phyloP scores from a whole-genome alignment of 2,329 filamentous ascomycete genomes.

The Kalmusia sp. region DNA sequence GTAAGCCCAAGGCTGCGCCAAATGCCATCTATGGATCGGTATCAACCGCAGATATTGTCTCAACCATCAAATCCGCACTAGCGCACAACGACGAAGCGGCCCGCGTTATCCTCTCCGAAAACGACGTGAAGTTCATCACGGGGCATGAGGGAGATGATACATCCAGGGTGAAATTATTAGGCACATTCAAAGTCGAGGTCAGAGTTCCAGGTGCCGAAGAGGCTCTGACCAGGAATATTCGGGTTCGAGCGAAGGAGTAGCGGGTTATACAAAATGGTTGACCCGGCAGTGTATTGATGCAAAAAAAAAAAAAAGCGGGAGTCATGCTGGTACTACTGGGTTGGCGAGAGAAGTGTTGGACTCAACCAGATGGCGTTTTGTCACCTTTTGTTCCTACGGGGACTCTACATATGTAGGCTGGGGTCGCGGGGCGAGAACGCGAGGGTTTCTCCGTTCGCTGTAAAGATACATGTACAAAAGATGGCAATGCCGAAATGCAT shows the following conservation, averaged over 20 bases:
- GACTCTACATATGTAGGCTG: slow-evolving; percentile 1
- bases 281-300: too few relatives aligned
- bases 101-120: slow-evolving; percentile 56
- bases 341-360: neutral
- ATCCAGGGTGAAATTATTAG: slow-evolving; percentile 60
- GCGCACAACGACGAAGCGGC: slow-evolving; percentile 60
- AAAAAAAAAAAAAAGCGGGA: slow-evolving; percentile 4
- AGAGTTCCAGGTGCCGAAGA: slow-evolving; percentile 55
- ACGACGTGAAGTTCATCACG: slow-evolving; percentile 59
- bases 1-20: slow-evolving; percentile 31
- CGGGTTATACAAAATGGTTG: neutral
- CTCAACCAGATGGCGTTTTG: slow-evolving; percentile 1
- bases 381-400: neutral
- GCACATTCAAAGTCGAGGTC: slow-evolving; percentile 61
- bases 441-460: slow-evolving; percentile 26
- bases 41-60: slow-evolving; percentile 59
- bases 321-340: slow-evolving; percentile 1
- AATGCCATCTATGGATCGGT: slow-evolving; percentile 62
- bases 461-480: slow-evolving; percentile 36
- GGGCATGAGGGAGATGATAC: slow-evolving; percentile 44
- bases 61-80: slow-evolving; percentile 56
- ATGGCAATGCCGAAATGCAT: slow-evolving; percentile 22
- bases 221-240: slow-evolving; percentile 38
- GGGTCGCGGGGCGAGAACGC: slow-evolving; percentile 11
- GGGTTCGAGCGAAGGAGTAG: slow-evolving; percentile 39